Base-by-base conservation (phyloP, 2,329 filamentous ascomycete genomes). In the Xylariaceae sp. region DNA sequence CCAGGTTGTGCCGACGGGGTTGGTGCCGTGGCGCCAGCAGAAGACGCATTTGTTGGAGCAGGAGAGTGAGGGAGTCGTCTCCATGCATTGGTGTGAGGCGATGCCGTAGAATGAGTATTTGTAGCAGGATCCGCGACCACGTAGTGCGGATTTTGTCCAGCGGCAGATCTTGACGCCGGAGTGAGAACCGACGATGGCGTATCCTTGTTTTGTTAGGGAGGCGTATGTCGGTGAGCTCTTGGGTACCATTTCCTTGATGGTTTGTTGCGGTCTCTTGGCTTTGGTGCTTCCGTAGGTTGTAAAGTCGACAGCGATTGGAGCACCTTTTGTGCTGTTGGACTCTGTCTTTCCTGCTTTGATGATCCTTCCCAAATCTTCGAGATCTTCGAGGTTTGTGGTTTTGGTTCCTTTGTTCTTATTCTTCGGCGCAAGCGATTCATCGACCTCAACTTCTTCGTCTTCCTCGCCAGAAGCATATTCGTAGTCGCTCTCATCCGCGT, bases 31-130 rank as follows among this genome's bases (percentile, higher is more conserved):
- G 6, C 94, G 86, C 94, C 93, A 99, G 79, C 93, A 99, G 71
- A 97, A 99, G 60, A 99, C 90, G 70, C 94, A 97, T 71, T 99
- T 97, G 76, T 97, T 97, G 57, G 88, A 94, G 78, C 93, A 99
- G 10, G 90, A 96, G 4, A 99, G 82, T 0, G 92, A 96, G 0
- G 93, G 93, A 0, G 93, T 97, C 2, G 93, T 93, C 73, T 99
- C 93, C 94, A 99, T 99, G 72, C 93, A 99, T 56, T 96, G 87
- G 67, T 99, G 94, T 0, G 92, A 97, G 59, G 88, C 84, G 70
- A 99, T 99, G 45, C 93, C 93, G 71, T 99, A 99, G 71, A 99
- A 96, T 0, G 90, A 96, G 71, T 85, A 97, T 67, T 99, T 97
- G 79, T 99, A 99, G 76, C 93, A 99, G 19, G 90, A 96, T 5